Evolutionary conservation across 2,329 filamentous ascomycete genomes (phyloP), one percentile per base, ranked within the genome.

Genomic region (Diaporthe citri): DNA sequence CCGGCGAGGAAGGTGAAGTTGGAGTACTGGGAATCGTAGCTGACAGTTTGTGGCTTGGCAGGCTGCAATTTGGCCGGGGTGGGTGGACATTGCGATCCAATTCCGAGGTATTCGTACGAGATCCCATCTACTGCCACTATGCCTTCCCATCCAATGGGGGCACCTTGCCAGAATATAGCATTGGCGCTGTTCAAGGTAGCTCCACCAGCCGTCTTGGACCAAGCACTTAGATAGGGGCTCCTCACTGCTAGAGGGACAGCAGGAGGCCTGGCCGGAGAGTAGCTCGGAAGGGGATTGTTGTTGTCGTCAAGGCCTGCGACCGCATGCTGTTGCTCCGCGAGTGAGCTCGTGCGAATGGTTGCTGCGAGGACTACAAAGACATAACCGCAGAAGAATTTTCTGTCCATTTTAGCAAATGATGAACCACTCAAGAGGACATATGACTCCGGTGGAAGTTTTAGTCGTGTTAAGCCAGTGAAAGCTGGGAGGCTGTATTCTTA

Each of bases 151-250:
- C 77, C 77, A 10, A 76, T 70, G 7, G 56, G 36, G 10, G 56
- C 52, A 22, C 74, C 75, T 10, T 56, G 56, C 76, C 74, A 76
- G 56, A 77, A 78, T 83, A 95, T 95, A 22, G 94, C 93, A 95
- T 84, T 90, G 28, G 69, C 75, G 55, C 77, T 90, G 55, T 90
- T 88, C 93, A 94, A 95, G 5, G 94, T 94, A 66, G 87, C 87
- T 69, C 92, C 89, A 78, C 94, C 88, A 43, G 93, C 93, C 81
- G 90, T 88, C 48, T 87, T 86, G 67, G 93, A 80, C 88, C 88
- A 90, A 31, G 88, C 85, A 76, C 86, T 90, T 56, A 90, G 79
- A 77, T 90, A 90, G 4, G 88, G 88, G 77, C 88, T 89, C 55
- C 88, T 85, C 41, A 90, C 88, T 70, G 87, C 84, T 41, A 90